Conservation (phyloP, 2,329 filamentous ascomycete genomes). For the Aureobasidium sp. region DNA sequence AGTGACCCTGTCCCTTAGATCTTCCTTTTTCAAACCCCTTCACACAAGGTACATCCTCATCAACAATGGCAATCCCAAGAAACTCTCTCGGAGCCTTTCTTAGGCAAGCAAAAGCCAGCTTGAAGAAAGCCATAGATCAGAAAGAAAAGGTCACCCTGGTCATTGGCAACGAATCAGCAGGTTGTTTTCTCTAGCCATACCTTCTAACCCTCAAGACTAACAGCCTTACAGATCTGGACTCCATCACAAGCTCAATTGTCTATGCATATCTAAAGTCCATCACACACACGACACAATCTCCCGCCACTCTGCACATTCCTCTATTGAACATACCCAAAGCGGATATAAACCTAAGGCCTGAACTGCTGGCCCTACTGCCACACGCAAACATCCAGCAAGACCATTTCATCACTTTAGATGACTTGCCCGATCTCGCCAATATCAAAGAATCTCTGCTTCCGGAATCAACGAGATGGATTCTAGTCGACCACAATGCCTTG, state of each 20-base stretch:
- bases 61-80: conserved; percentile 34
- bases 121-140: conserved; percentile 32
- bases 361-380: conserved; percentile 57
- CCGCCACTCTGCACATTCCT: conserved; percentile 55
- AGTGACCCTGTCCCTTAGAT: background rate
- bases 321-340: conserved; percentile 60
- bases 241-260: conserved; percentile 63
- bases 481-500: conserved; percentile 72
- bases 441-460: conserved; percentile 39
- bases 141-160: conserved; percentile 39
- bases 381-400: conserved; percentile 49
- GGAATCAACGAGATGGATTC: conserved; percentile 56
- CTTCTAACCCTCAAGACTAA: conserved; percentile 18
- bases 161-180: conserved; percentile 46
- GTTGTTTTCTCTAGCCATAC: conserved; percentile 18
- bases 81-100: conserved; percentile 40
- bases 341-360: conserved; percentile 63
- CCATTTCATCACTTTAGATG: conserved; percentile 58
- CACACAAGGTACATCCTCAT: background rate
- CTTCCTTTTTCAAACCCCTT: background rate
- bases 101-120: conserved; percentile 33
- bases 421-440: conserved; percentile 45
- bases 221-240: conserved; percentile 61
- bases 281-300: conserved; percentile 23
- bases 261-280: conserved; percentile 61